phyloP scores from a whole-genome alignment of 2,329 filamentous ascomycete species.

The Dendryphion nanum region DNA sequence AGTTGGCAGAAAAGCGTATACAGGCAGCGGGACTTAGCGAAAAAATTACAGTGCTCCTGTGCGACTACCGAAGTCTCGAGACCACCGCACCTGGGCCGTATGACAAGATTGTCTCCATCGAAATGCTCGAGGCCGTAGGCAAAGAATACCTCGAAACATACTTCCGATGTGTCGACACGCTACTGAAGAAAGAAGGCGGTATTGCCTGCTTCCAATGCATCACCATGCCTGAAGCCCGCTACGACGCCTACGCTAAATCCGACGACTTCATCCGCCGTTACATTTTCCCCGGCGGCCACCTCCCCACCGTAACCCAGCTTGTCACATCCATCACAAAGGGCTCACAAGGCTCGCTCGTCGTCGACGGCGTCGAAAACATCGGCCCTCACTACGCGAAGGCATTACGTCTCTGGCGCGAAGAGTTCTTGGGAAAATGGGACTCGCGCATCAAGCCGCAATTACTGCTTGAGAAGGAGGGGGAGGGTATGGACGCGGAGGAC shows the following conservation, averaged over 20 bases:
- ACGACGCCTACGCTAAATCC: constrained; percentile 63
- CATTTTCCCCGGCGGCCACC: constrained; percentile 75
- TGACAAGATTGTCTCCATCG: constrained; percentile 72
- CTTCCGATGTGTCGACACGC: constrained; percentile 61
- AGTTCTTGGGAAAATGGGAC: constrained; percentile 64
- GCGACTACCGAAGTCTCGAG: constrained; percentile 66
- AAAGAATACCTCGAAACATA: constrained; percentile 66
- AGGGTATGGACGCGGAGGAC: constrained; percentile 62
- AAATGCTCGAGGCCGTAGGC: constrained; percentile 76
- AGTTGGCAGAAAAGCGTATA: constrained; percentile 65
- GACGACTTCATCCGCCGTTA: constrained; percentile 76
- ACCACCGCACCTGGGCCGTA: constrained; percentile 51
- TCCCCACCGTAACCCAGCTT: constrained; percentile 66
- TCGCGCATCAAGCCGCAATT: constrained; percentile 60
- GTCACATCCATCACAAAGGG: constrained; percentile 62
- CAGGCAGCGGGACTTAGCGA: constrained; percentile 58
- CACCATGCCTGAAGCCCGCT: constrained; percentile 69
- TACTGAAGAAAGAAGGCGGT: constrained; percentile 65
- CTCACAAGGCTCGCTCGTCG: constrained; percentile 61
- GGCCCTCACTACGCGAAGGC: constrained; percentile 72
- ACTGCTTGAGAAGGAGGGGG: constrained; percentile 50
- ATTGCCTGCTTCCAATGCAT: constrained; percentile 74
- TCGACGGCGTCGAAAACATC: constrained; percentile 69
- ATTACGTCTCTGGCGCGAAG: constrained; percentile 65
- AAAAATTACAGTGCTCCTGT: constrained; percentile 63